A percentile compares a stretch with the other conserved stretches of the same genome.
Evolutionary conservation across 2,329 filamentous ascomycete genomes (phyloP).

Genomic region (Thielaviopsis cerberus): DNA sequence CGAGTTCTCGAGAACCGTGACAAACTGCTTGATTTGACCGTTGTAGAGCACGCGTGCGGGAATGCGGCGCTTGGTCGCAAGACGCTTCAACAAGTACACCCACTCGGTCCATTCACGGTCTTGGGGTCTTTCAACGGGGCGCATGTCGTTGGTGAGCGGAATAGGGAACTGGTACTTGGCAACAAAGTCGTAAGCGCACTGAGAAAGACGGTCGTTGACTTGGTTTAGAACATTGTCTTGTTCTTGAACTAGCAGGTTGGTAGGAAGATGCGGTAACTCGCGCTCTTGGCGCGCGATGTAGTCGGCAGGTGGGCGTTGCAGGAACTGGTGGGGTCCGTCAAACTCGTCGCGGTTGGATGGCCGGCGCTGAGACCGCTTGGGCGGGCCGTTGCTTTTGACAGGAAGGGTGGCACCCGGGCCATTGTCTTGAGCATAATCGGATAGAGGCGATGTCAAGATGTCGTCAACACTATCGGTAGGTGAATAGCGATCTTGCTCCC

Average conservation of each 20-base stretch:
- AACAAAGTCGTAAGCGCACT: conserved; percentile 77
- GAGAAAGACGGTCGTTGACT: conserved; percentile 69
- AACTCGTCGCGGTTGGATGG: conserved; percentile 76
- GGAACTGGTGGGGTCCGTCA: conserved; percentile 68
- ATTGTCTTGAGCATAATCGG: conserved; percentile 41
- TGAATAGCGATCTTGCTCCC: conserved; percentile 34
- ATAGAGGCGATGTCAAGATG: conserved; percentile 36
- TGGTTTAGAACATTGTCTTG: conserved; percentile 64
- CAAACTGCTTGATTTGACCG: conserved; percentile 78
- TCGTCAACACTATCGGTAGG: conserved; percentile 41
- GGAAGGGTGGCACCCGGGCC: conserved; percentile 23
- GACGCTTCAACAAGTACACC: conserved; percentile 70
- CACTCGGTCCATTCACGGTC: conserved; percentile 84
- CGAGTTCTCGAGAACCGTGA: conserved; percentile 74
- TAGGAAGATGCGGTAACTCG: conserved; percentile 64
- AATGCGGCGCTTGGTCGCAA: conserved; percentile 72
- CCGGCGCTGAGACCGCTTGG: conserved; percentile 42
- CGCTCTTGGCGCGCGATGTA: conserved; percentile 60
- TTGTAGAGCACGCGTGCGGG: conserved; percentile 71
- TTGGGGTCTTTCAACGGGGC: conserved; percentile 52
- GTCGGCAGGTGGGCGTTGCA: conserved; percentile 52
- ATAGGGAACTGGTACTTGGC: conserved; percentile 84
- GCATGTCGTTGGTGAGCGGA: conserved; percentile 64
- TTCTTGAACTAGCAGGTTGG: conserved; percentile 65
- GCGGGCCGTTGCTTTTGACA: conserved; percentile 12